Evolutionary conservation across 1,284 basidiomycete genomes (phyloP).

Genomic region (Flammula alnicola): DNA sequence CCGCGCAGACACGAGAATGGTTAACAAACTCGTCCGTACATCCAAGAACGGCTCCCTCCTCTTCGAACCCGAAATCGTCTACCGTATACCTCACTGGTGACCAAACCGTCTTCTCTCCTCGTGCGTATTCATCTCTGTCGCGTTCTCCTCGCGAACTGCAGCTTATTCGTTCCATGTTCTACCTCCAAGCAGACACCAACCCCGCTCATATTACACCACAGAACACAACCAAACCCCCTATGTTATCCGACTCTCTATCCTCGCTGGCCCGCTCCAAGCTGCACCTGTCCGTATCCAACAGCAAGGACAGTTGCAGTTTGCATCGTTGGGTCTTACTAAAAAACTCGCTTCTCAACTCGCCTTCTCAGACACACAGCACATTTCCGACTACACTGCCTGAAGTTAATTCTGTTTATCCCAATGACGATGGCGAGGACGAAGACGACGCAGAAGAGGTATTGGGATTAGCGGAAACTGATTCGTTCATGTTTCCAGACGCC

Average conservation of each 20-base stretch:
- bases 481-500: conserved; percentile 80
- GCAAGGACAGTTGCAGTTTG: conserved; percentile 73
- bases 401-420: conserved; percentile 45
- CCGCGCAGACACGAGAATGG: conserved; percentile 63
- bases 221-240: conserved; percentile 32
- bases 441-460: conserved; percentile 49
- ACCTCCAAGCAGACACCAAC: conserved; percentile 11
- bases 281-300: conserved; percentile 62
- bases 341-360: conserved; percentile 72
- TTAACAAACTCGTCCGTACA: conserved; percentile 77
- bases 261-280: conserved; percentile 76
- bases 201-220: conserved; percentile 12
- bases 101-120: conserved; percentile 14
- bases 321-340: conserved; percentile 86
- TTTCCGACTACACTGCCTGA: conserved; percentile 39
- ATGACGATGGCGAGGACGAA: conserved; percentile 47
- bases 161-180: conserved; percentile 14
- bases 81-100: conserved; percentile 64
- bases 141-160: conserved; percentile 5
- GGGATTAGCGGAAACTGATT: conserved; percentile 48
- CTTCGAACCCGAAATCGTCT: conserved; percentile 83
- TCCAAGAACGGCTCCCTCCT: conserved; percentile 83
- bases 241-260: conserved; percentile 58
- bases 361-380: conserved; percentile 40
- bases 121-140: conserved; percentile 19